Conservation (phyloP, 805 yeast species). For the Danielia oregonensis region DNA sequence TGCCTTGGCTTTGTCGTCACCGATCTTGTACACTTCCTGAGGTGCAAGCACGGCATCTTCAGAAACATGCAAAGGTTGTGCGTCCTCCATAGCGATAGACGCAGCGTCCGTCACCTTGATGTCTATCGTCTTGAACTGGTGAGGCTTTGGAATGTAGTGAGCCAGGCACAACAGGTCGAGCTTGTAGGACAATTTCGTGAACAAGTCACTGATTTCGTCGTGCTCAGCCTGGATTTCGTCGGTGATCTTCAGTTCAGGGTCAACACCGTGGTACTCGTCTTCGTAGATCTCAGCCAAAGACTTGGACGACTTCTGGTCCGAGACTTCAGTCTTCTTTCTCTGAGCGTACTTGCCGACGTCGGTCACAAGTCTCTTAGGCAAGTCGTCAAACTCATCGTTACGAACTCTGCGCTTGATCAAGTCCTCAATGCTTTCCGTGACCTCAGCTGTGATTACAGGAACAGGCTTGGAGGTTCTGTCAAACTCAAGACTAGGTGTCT, state of each 20-base stretch:
- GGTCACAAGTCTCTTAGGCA: constrained; percentile 67
- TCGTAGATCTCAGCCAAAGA: constrained; percentile 91
- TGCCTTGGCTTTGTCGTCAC: constrained; percentile 34
- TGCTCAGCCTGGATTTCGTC: constrained; percentile 73
- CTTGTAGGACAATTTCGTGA: constrained; percentile 58
- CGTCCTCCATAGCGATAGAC: constrained; percentile 89
- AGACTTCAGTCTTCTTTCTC: constrained; percentile 55
- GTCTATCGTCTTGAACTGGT: constrained; percentile 65
- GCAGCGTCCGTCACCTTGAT: constrained; percentile 64
- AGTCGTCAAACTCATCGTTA: constrained; percentile 75
- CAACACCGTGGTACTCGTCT: constrained; percentile 62
- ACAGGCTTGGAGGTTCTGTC: constrained; percentile 95
- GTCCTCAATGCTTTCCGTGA: constrained; percentile 84
- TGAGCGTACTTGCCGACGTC: constrained; percentile 57
- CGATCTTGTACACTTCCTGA: constrained; percentile 76
- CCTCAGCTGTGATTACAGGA: constrained; percentile 87
- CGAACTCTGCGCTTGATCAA: constrained; percentile 79
- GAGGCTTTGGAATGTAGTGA: constrained; percentile 88
- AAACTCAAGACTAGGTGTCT: constrained; percentile 62
- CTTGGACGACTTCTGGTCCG: constrained; percentile 79
- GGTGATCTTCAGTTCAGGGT: constrained; percentile 43
- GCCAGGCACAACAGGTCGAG: constrained; percentile 92
- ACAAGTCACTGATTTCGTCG: constrained; percentile 68
- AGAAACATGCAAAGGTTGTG: constrained; percentile 85
- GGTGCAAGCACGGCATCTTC: constrained; percentile 81